Evolutionary conservation across 345 rosid genomes (phyloP), one percentile per base, ranked within the genome.

Genomic region (Durio zibethinus): DNA sequence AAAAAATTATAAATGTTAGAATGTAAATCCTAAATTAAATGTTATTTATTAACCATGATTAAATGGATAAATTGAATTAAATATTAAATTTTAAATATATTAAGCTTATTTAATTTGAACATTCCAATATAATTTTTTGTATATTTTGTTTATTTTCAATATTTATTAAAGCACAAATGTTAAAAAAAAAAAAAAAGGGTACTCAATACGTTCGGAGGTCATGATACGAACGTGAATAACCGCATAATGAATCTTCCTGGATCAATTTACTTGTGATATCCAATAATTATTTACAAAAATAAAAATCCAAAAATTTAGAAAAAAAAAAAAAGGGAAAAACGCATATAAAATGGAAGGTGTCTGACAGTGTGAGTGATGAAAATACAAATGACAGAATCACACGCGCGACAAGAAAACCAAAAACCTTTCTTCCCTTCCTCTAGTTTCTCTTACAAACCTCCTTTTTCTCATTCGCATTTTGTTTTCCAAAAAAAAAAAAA

Each of bases 351-450:
- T 14, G 61, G 68, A 63, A 45, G 33, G 36, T 33, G 36, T 33
- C n/a, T 7, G 66, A 7, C 6, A 42, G 66, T n/a, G 73, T 20
- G 4, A 57, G 33, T 29, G n/a, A 40, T 53, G 3, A 73, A 7
- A 69, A 31, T 16, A 25, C 69, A 77, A 62, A 60, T 1, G 80
- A 75, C 84, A 79, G 83, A 84, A 79, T 80, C 73, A 29, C 81
- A 80, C 83, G 76, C 60, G 74, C 74, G 42, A 65, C 79, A 52
- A 73, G 33, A 52, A 47, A 75, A 56, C 31, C 43, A 18, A 10
- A 18, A 75, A 20, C 53, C 27, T 47, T 21, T 7, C 23, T 31
- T 14, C 33, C n/a, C 11, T 12, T 29, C 10, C 72, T 10, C 50
- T 67, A 12, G 0, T 53, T 9, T 29, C 8, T 18, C 29, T 21